These are phyloP conservation scores for Kalmusia sp. DNA, from an alignment of 2,329 filamentous ascomycete species.

Conservation along the genomic window DNA sequence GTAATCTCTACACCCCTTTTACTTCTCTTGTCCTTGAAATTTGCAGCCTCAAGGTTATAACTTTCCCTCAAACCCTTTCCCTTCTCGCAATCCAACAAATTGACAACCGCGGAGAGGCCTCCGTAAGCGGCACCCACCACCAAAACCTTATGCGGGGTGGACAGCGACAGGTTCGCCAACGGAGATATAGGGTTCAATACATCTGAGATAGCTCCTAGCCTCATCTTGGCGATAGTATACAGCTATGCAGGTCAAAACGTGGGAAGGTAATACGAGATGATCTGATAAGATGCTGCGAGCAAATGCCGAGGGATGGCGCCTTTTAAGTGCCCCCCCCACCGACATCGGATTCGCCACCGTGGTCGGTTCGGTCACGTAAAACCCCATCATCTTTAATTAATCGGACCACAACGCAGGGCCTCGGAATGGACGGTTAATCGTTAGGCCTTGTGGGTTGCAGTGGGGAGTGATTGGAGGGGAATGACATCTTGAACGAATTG, in stretches of 20 bases:
- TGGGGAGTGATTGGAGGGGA: conserved; percentile 17
- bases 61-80: conserved; percentile 59
- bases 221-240: conserved; percentile 32
- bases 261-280: conserved; percentile 30
- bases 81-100: conserved; percentile 70
- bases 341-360: conserved; percentile 22
- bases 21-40: conserved; percentile 44
- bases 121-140: conserved; percentile 75
- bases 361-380: neutral
- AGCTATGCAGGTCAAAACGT: conserved; percentile 11
- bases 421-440: conserved; percentile 11
- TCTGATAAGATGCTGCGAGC: conserved; percentile 43
- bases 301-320: conserved; percentile 14
- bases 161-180: conserved; percentile 32
- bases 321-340: conserved; percentile 25
- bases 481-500: neutral
- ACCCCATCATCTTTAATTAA: conserved; percentile 4
- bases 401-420: conserved; percentile 9
- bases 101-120: conserved; percentile 71
- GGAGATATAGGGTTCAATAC: conserved; percentile 23
- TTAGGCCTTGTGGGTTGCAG: conserved; percentile 1
- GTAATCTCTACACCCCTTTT: conserved; percentile 71
- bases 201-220: conserved; percentile 33
- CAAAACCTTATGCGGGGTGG: conserved; percentile 56
- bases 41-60: conserved; percentile 40